phyloP scores from a whole-genome alignment of 495 filamentous ascomycete species.

The Xylaria cubensis region DNA sequence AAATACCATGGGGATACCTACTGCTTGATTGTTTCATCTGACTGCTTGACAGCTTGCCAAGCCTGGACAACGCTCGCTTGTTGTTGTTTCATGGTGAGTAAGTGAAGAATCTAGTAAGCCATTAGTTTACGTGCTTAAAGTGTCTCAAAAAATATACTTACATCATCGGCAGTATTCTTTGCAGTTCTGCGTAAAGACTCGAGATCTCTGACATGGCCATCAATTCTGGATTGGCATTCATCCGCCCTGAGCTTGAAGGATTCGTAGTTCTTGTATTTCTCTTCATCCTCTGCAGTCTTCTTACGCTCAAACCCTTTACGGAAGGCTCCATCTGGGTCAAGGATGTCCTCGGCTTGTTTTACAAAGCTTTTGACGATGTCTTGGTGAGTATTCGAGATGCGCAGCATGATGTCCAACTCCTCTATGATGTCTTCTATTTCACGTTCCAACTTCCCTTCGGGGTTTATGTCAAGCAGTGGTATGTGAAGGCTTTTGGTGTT shows the following conservation, averaged over 20 bases:
- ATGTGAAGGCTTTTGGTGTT: slow-evolving; percentile 47
- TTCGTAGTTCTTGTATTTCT: slow-evolving; percentile 28
- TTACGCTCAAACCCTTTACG: neutral
- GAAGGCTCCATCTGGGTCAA: slow-evolving; percentile 36
- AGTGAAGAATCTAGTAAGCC: slow-evolving; percentile 45
- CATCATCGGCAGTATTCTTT: slow-evolving; percentile 36
- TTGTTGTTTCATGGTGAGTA: slow-evolving; percentile 68
- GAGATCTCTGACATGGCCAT: slow-evolving; percentile 37
- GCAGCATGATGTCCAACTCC: slow-evolving; percentile 74
- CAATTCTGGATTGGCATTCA: slow-evolving; percentile 30
- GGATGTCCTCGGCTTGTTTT: slow-evolving; percentile 56
- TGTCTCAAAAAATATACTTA: no score
- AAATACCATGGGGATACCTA: no score
- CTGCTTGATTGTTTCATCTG: slow-evolving; percentile 62
- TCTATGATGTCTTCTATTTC: slow-evolving; percentile 77
- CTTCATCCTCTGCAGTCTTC: no score
- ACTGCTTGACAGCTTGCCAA: slow-evolving; percentile 61
- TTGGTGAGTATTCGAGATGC: slow-evolving; percentile 63
- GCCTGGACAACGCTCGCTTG: slow-evolving; percentile 67
- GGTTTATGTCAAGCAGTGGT: slow-evolving; percentile 68
- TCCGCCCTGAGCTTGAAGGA: slow-evolving; percentile 41
- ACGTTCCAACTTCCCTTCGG: slow-evolving; percentile 67
- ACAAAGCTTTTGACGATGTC: slow-evolving; percentile 64
- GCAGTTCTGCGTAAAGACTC: slow-evolving; percentile 38
- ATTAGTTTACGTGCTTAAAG: slow-evolving; percentile 10